Conservation (phyloP, 1,284 basidiomycete species). For the Stygiomarasmius scandens region DNA sequence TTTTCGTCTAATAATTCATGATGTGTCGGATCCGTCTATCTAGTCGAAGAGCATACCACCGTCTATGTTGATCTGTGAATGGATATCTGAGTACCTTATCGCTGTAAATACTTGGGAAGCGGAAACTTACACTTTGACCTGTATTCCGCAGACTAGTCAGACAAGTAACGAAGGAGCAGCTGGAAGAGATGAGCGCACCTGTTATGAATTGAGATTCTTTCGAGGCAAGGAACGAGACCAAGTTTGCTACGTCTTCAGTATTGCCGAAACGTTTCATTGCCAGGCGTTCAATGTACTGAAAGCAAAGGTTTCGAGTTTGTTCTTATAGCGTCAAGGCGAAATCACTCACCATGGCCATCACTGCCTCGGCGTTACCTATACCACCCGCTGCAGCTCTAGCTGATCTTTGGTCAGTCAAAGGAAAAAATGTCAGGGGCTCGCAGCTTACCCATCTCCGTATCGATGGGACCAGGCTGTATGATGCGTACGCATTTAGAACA, state of each 20-base stretch:
- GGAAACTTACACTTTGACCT: neutral
- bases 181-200: conserved; percentile 10
- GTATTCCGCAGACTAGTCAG: neutral
- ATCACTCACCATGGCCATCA: neutral
- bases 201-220: conserved; percentile 27
- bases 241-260: conserved; percentile 26
- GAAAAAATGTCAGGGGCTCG: neutral
- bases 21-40: too few species aligned
- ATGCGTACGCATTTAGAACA: neutral
- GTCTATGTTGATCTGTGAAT: neutral
- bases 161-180: neutral
- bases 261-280: conserved; percentile 21
- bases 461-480: neutral
- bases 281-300: conserved; percentile 11
- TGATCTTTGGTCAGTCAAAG: neutral
- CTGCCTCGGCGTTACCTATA: neutral
- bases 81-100: too few species aligned
- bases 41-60: neutral
- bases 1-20: too few species aligned
- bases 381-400: neutral
- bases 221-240: conserved; percentile 30
- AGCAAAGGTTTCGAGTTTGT: neutral
- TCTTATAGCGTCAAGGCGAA: too few species aligned
- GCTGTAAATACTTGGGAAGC: neutral
- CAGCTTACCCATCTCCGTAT: neutral